Evolutionary conservation across 768 basidiomycete genomes (phyloP).

Genomic region (Auricularia heimuer): DNA sequence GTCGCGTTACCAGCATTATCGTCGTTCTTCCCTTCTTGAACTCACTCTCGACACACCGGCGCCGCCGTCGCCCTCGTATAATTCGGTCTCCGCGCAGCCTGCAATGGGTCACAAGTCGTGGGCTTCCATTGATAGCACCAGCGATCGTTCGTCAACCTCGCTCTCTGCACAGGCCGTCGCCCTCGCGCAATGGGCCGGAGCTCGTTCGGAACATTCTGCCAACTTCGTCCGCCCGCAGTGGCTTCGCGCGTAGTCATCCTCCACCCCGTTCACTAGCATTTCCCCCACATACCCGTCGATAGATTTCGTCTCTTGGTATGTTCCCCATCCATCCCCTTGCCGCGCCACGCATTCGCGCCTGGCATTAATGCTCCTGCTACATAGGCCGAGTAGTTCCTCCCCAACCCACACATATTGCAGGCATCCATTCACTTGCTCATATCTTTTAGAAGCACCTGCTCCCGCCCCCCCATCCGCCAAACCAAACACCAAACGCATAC

Average conservation of each 20-base stretch:
- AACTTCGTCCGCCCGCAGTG: background rate
- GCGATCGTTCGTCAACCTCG: background rate
- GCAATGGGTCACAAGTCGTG: background rate
- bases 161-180: background rate
- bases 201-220: background rate
- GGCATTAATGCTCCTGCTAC: background rate
- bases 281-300: background rate
- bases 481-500: too few species aligned
- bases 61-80: background rate
- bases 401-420: background rate
- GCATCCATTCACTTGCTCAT: background rate
- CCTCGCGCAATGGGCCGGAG: background rate
- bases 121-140: background rate
- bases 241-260: background rate
- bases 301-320: background rate
- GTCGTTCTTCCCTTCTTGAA: background rate
- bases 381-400: background rate
- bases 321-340: background rate
- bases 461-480: background rate
- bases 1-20: background rate
- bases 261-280: background rate
- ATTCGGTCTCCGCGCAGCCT: background rate
- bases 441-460: background rate
- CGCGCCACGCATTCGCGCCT: background rate
- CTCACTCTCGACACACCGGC: background rate